phyloP scores from a whole-genome alignment of 2,329 filamentous ascomycete genomes.

The Colletotrichum spaethianum region DNA sequence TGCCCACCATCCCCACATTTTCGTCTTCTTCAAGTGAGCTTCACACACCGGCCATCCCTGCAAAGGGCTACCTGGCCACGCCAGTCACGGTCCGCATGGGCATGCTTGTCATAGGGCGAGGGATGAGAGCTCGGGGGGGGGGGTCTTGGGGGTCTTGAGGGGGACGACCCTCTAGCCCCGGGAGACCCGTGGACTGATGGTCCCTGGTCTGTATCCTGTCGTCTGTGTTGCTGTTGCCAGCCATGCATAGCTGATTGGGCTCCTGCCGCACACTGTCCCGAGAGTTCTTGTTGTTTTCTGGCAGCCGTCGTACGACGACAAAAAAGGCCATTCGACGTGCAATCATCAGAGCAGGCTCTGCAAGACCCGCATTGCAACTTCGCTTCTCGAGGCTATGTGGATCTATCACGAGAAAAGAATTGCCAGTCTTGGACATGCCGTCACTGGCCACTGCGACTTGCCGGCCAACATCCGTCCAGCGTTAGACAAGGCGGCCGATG shows the following conservation, averaged over 20 bases:
- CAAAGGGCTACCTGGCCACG: conserved; percentile 23
- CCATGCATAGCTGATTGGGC: neutral
- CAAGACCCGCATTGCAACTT: conserved; percentile 1
- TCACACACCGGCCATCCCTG: conserved; percentile 22
- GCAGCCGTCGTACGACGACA: conserved; percentile 16
- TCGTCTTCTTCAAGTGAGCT: conserved; percentile 35
- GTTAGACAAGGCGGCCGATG: conserved; percentile 10
- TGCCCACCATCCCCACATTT: conserved; percentile 37
- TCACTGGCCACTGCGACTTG: neutral
- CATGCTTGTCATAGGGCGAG: conserved; percentile 31
- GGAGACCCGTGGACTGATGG: neutral
- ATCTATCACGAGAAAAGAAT: conserved; percentile 13
- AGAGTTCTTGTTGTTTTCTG: neutral
- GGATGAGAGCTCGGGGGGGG: conserved; percentile 13
- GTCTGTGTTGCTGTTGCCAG: conserved; percentile 15
- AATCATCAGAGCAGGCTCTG: conserved; percentile 17
- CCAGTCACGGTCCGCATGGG: conserved; percentile 28
- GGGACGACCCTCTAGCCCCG: neutral
- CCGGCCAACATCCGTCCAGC: neutral
- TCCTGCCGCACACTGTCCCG: neutral
- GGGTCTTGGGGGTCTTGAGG: conserved; percentile 4
- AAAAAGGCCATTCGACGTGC: neutral
- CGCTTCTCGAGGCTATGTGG: conserved; percentile 10
- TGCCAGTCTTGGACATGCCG: neutral
- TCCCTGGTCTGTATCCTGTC: neutral